Evolutionary conservation across 352 stramenopile species (phyloP).

Genomic region (Phytophthora ramorum): DNA sequence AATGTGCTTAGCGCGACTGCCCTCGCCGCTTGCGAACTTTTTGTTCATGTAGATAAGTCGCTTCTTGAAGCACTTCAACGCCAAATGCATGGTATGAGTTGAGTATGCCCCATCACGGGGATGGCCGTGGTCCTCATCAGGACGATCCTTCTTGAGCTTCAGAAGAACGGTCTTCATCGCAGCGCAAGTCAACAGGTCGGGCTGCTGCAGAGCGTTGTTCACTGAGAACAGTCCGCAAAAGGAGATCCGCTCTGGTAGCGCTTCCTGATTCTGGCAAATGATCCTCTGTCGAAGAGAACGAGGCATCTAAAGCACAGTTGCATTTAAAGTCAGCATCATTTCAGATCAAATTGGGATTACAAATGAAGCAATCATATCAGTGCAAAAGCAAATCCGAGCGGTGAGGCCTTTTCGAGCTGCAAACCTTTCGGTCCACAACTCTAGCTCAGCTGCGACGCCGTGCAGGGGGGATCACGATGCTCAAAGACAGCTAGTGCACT

Average conservation of each 20-base stretch:
- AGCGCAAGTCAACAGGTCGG: not conserved
- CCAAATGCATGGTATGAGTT: slow-evolving; percentile 1
- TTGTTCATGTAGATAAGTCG: slow-evolving; percentile 6
- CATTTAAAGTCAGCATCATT: too few species aligned
- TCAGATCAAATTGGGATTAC: too few species aligned
- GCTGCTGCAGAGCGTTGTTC: slow-evolving; percentile 9
- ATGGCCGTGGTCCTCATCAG: slow-evolving; percentile 5
- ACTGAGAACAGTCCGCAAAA: slow-evolving; percentile 13
- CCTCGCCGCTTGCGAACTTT: not conserved
- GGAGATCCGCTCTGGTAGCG: not conserved
- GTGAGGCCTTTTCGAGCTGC: too few species aligned
- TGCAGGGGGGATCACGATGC: too few species aligned
- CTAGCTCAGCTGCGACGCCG: too few species aligned
- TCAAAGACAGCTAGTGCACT: too few species aligned
- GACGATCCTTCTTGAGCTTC: not conserved
- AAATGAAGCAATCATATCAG: too few species aligned
- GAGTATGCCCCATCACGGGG: slow-evolving; percentile 1
- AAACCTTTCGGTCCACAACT: too few species aligned
- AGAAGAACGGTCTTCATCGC: not conserved
- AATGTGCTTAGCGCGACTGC: not conserved
- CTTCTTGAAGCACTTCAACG: not conserved
- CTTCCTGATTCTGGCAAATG: slow-evolving; percentile 7
- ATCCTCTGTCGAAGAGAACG: too few species aligned
- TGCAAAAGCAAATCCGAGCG: too few species aligned
- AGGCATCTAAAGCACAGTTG: too few species aligned